A percentile compares a stretch with the other conserved stretches of the same genome.
Conservation (phyloP, 2,329 filamentous ascomycete genomes). For the Fusarium metavorans region DNA sequence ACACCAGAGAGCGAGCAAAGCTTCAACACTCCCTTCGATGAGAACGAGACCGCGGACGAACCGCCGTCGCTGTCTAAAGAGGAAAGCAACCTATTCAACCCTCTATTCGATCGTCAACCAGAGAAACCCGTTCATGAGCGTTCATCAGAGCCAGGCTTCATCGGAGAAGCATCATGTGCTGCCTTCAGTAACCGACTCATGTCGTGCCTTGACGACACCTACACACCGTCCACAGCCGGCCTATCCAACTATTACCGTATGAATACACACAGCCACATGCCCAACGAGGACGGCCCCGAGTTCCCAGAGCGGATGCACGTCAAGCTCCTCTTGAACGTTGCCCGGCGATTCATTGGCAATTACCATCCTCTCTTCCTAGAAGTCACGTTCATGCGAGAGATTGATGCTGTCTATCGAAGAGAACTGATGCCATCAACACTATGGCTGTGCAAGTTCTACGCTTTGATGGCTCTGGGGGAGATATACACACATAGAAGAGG, state of each 20-base stretch:
- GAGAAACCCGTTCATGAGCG: constrained; percentile 31
- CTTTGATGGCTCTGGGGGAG: constrained; percentile 58
- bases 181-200: constrained; percentile 47
- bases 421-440: constrained; percentile 42
- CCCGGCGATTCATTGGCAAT: constrained; percentile 47
- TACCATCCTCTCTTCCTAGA: constrained; percentile 49
- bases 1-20: constrained; percentile 24
- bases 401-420: constrained; percentile 51
- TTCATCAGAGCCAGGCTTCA: constrained; percentile 43
- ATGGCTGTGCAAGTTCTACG: constrained; percentile 58
- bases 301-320: constrained; percentile 47
- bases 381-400: constrained; percentile 53
- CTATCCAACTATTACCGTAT: constrained; percentile 44
- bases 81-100: constrained; percentile 46
- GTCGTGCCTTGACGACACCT: constrained; percentile 45
- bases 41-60: constrained; percentile 36
- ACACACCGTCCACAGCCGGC: constrained; percentile 42
- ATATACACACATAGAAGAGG: constrained; percentile 56
- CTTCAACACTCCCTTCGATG: constrained; percentile 15
- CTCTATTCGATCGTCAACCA: constrained; percentile 40
- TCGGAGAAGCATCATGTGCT: constrained; percentile 47
- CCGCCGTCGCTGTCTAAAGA: constrained; percentile 38
- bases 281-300: constrained; percentile 14
- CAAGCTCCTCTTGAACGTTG: constrained; percentile 46
- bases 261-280: not conserved